phyloP scores from a whole-genome alignment of 2,329 filamentous ascomycete genomes.

The Lecanicillium sp. region DNA sequence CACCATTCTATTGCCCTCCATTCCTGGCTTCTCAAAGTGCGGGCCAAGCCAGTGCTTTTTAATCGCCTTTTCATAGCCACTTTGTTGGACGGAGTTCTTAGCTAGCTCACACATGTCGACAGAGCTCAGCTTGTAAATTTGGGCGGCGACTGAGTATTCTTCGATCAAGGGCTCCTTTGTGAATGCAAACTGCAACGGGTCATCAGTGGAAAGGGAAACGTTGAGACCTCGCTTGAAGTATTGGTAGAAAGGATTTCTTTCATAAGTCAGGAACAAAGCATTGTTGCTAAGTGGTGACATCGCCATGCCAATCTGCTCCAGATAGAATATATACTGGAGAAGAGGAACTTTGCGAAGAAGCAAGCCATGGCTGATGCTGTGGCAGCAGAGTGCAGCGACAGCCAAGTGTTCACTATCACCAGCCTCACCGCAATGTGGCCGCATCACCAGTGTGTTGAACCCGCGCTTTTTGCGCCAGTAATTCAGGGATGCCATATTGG shows the following conservation, averaged over 20 bases:
- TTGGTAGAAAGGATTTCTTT: conserved; percentile 90
- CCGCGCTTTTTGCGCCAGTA: conserved; percentile 82
- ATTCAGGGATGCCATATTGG: conserved; percentile 90
- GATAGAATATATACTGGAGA: conserved; percentile 93
- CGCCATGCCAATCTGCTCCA: conserved; percentile 95
- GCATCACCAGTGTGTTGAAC: conserved; percentile 90
- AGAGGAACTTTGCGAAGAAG: conserved; percentile 88
- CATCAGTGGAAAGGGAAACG: conserved; percentile 92
- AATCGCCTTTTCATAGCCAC: conserved; percentile 80
- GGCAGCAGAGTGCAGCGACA: conserved; percentile 82
- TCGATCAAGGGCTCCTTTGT: conserved; percentile 98
- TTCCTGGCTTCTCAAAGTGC: conserved; percentile 70
- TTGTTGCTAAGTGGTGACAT: conserved; percentile 99
- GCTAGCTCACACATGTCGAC: conserved; percentile 98
- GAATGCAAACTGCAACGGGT: conserved; percentile 95
- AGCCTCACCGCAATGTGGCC: conserved; percentile 93
- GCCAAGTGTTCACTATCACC: conserved; percentile 95
- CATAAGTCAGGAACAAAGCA: conserved; percentile 89
- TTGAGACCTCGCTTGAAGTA: conserved; percentile 95
- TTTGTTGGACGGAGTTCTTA: conserved; percentile 91
- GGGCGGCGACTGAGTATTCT: conserved; percentile 94
- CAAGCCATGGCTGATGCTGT: conserved; percentile 94
- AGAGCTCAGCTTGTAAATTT: conserved; percentile 95
- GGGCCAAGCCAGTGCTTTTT: conserved; percentile 89
- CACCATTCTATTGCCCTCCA: conserved; percentile 80